Evolutionary conservation across 1,284 basidiomycete genomes (phyloP).

Genomic region (Filobasidium uniguttulatum): DNA sequence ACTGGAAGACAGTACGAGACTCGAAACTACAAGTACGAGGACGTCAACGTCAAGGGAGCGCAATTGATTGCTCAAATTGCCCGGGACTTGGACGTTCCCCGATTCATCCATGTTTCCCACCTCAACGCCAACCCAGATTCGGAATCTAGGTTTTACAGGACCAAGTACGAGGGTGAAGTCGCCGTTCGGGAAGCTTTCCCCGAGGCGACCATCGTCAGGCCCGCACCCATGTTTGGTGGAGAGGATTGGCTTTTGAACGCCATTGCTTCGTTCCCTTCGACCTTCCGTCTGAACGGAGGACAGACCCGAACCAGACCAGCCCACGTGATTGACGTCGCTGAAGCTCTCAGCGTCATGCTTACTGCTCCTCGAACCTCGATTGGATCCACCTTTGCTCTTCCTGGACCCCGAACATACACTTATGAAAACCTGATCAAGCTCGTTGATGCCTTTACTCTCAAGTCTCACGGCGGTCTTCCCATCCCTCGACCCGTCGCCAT

Average conservation of each 20-base stretch:
- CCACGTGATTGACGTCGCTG: slow-evolving; percentile 89
- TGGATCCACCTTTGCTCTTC: slow-evolving; percentile 60
- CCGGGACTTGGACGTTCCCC: slow-evolving; percentile 60
- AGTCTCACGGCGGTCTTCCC: slow-evolving; percentile 51
- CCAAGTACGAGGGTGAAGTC: slow-evolving; percentile 83
- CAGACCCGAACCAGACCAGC: slow-evolving; percentile 78
- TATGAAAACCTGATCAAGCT: slow-evolving; percentile 73
- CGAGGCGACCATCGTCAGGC: slow-evolving; percentile 77
- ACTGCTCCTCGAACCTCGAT: slow-evolving; percentile 47
- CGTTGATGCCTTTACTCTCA: slow-evolving; percentile 66
- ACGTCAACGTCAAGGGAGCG: slow-evolving; percentile 44
- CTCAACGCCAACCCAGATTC: slow-evolving; percentile 76
- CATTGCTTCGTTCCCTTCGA: slow-evolving; percentile 81
- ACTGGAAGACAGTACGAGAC: slow-evolving; percentile 83
- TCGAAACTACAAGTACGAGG: slow-evolving; percentile 70
- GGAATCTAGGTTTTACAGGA: slow-evolving; percentile 66
- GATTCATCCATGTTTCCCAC: slow-evolving; percentile 90
- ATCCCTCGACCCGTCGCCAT: slow-evolving; percentile 65
- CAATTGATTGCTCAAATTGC: slow-evolving; percentile 69
- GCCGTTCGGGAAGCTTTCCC: slow-evolving; percentile 75
- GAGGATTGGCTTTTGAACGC: slow-evolving; percentile 93
- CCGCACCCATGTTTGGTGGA: slow-evolving; percentile 72
- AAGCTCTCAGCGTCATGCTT: slow-evolving; percentile 71
- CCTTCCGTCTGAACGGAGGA: slow-evolving; percentile 84
- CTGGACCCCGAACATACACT: slow-evolving; percentile 77